Base-by-base conservation (phyloP, 2,329 filamentous ascomycete genomes). In the Neopestalotiopsis rosae region DNA sequence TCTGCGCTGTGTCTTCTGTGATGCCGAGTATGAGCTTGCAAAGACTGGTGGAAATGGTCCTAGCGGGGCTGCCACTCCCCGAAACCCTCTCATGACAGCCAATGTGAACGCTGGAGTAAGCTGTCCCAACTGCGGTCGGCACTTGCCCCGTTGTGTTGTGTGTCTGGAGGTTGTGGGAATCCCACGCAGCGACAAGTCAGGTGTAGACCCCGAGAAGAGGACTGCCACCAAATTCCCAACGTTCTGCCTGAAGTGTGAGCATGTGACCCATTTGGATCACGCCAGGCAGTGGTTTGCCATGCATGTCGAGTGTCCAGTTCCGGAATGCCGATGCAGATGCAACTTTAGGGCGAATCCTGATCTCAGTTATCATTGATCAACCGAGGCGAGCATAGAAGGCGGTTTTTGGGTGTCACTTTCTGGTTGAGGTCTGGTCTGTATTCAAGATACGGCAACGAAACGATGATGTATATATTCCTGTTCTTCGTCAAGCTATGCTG, bases 1-100 rank as follows among this genome's bases (percentile, higher is more conserved):
- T 4, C 87, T 96, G 63, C 89, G 92, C 61, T 96, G 93, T 80
- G 87, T 92, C 62, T 93, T 93, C 81, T 96, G 93, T 81, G 90
- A 92, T 74, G 85, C 87, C 42, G 85, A 89, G 76, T 86, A 86
- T 64, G 86, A 83, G 42, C 81, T 87, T 30, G 81, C 83, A 56
- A 84, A 83, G 71, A 69, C 67, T 64, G 61, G 59, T 64, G 52
- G 63, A n/a, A 56, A 10, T 72, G 38, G 49, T 63, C 57, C 14
- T 62, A 67, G 66, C 4, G 49, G 69, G 5, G 67, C 62, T 0
- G 38, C 69, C 61, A 30, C 70, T 20, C 66, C 77, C 71, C 73
- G 82, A n/a, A 90, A 89, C 74, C 87, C 87, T n/a, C 82, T 91
- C 61, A 86, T 87, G 64, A 82, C 85, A 10, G 87, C 88, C 3